Evolutionary conservation across 2,329 filamentous ascomycete genomes (phyloP).

Genomic region (Teratosphaeriaceae sp.): DNA sequence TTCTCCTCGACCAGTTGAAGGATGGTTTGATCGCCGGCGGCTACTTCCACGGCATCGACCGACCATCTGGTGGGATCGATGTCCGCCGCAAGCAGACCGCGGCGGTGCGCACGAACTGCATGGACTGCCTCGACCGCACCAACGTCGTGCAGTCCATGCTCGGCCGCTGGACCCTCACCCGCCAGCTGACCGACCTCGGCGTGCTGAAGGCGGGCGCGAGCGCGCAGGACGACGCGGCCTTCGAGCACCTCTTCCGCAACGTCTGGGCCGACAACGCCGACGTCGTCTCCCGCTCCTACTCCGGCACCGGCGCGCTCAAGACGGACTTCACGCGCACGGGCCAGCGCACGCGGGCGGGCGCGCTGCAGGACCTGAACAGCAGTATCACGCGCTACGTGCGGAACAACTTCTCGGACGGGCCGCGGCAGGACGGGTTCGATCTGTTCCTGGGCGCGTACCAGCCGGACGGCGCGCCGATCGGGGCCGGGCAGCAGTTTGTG

Average conservation of each 20-base stretch:
- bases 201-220: constrained; percentile 68
- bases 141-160: constrained; percentile 99
- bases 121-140: constrained; percentile 97
- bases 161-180: constrained; percentile 78
- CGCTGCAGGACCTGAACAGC: constrained; percentile 79
- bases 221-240: constrained; percentile 71
- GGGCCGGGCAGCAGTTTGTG: constrained; percentile 67
- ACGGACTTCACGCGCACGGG: constrained; percentile 96
- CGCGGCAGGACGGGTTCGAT: constrained; percentile 91
- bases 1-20: constrained; percentile 75
- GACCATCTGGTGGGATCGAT: constrained; percentile 73
- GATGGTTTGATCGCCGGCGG: constrained; percentile 70
- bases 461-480: constrained; percentile 64
- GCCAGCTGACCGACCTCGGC: constrained; percentile 80
- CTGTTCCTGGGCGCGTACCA: constrained; percentile 85
- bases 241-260: constrained; percentile 91
- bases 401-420: constrained; percentile 94
- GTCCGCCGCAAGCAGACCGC: constrained; percentile 75
- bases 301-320: constrained; percentile 94
- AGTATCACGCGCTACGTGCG: constrained; percentile 81
- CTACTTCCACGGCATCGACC: constrained; percentile 90
- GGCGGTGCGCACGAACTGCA: constrained; percentile 95
- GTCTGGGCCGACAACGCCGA: constrained; percentile 99
- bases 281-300: constrained; percentile 85
- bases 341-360: constrained; percentile 75